Evolutionary conservation across 2,329 filamentous ascomycete genomes (phyloP), one percentile per base, ranked within the genome.

Genomic region (Fusarium sp.): DNA sequence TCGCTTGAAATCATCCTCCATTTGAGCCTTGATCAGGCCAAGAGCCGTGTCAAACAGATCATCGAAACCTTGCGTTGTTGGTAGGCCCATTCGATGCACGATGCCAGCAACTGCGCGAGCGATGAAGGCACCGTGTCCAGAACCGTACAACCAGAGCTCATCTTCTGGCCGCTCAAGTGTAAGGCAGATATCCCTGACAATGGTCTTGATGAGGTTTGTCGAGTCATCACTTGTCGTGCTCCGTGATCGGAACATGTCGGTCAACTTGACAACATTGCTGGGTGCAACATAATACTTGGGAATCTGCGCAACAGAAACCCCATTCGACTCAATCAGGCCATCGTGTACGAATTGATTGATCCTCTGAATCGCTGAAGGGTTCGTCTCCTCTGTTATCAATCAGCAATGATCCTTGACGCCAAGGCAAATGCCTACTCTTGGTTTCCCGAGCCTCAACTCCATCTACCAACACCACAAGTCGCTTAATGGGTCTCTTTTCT

Each of bases 61-160:
- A 32, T 78, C 73, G 19, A 76, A 76, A 6, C 47, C 33, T 10
- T 58, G 21, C 7, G 67, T 28, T 21, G 56, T 58, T 1, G 71
- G 67, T 2, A 78, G 28, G 4, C 76, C 76, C 30, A 78, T 54
- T 2, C 60, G 71, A 38, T 77, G 67, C 10, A 78, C 62, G 6
- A 78, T 64, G 6, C 76, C 73, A 30, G 76, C 76, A 13, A 76
- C 76, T 9, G 76, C 74, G 3, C 73, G 74, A 9, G 64, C 75
- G 8, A 78, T 54, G 19, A 69, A 78, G 16, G 67, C 76, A 4
- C 76, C 76, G 6, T 73, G 76, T 0, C 76, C 76, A 16, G 76
- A 78, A 4, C 76, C 76, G 35, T 73, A 78, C 1, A 78, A 21
- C 76, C 76, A 78, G 2, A 78, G 71, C 33, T 78, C 76, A 15